Evolutionary conservation across 306 rosid genomes (phyloP).

Genomic region (Crotalaria pallida): DNA sequence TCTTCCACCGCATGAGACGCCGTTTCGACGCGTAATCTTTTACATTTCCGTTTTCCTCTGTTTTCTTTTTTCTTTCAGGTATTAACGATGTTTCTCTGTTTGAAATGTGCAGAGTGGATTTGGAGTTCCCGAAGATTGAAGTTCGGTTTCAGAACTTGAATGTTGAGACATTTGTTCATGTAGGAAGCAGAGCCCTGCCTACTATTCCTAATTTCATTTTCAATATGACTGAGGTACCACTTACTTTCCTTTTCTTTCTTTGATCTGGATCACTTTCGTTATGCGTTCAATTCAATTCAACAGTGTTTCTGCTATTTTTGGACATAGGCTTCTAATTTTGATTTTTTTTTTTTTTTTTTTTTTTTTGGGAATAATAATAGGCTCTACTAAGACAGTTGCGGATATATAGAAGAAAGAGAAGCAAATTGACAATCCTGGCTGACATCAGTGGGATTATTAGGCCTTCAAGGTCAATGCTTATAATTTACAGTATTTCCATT

Average conservation of each 20-base stretch:
- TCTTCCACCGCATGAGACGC: conserved; percentile 66
- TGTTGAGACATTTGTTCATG: conserved; percentile 79
- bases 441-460: conserved; percentile 74
- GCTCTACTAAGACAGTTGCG: conserved; percentile 61
- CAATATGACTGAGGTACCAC: conserved; percentile 78
- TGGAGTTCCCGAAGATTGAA: conserved; percentile 88
- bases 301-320: background rate
- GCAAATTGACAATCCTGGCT: conserved; percentile 81
- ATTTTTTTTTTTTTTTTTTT: no score
- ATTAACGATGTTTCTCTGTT: background rate
- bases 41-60: background rate
- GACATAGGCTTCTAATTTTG: background rate
- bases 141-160: conserved; percentile 79
- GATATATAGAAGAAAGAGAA: conserved; percentile 47
- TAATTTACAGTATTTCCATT: background rate
- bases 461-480: conserved; percentile 63
- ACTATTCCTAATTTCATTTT: conserved; percentile 84
- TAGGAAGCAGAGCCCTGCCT: conserved; percentile 96
- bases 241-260: background rate
- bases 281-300: background rate
- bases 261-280: background rate
- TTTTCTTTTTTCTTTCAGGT: background rate
- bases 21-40: conserved; percentile 63
- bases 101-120: conserved; percentile 54
- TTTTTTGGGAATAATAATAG: conserved; percentile 35